These are phyloP conservation scores for Mycena pura DNA, from an alignment of 768 basidiomycete species.

Conservation along the genomic window DNA sequence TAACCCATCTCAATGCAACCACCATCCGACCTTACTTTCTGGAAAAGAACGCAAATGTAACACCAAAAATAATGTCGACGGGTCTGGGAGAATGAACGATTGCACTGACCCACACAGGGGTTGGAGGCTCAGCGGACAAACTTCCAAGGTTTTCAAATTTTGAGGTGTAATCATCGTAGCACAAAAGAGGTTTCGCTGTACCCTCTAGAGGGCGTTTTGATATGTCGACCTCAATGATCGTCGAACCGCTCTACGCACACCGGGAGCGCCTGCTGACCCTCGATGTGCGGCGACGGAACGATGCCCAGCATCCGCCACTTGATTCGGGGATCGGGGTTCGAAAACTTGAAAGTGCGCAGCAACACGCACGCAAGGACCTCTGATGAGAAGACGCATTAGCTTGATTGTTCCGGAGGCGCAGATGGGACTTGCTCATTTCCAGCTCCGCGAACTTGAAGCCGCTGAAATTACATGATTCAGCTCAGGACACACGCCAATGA, in stretches of 20 bases:
- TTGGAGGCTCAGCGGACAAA: no score
- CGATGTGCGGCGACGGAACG: background rate
- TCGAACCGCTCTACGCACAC: background rate
- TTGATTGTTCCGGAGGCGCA: background rate
- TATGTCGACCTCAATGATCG: background rate
- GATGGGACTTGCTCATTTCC: background rate
- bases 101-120: no score
- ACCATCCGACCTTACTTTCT: no score
- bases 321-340: background rate
- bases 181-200: no score
- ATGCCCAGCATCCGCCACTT: background rate
- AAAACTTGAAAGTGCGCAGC: conserved; percentile 4
- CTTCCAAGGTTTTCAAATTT: no score
- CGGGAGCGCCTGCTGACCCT: background rate
- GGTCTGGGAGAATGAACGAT: no score
- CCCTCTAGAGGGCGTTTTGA: no score
- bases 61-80: no score
- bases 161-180: no score
- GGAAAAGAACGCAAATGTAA: no score
- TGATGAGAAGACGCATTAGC: background rate
- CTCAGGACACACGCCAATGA: background rate
- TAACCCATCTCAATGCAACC: no score
- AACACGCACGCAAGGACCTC: background rate
- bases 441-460: conserved; percentile 10
- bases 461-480: background rate